Evolutionary conservation across 2,329 filamentous ascomycete species (phyloP).

Genomic region (Exophiala xenobiotica): DNA sequence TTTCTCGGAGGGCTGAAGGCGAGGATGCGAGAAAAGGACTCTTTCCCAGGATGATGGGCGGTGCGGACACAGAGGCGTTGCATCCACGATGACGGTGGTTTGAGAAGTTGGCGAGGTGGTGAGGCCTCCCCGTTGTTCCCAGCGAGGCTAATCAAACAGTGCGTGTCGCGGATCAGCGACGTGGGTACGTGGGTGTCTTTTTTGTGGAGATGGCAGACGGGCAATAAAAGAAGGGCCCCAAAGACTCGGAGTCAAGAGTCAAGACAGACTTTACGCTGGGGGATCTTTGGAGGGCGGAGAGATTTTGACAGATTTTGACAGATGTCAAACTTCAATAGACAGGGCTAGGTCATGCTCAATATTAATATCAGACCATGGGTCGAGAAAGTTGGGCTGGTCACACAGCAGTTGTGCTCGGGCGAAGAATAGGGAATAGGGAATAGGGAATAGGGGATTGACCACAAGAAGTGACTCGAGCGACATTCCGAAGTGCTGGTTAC

Average conservation of each 20-base stretch:
- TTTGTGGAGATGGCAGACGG: constrained; percentile 10
- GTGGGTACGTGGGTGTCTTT: constrained; percentile 1
- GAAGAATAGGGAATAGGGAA: constrained; percentile 1
- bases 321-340: neutral
- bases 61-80: constrained; percentile 7
- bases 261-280: no score
- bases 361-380: neutral
- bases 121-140: neutral
- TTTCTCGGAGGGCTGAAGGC: constrained; percentile 9
- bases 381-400: neutral
- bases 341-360: neutral
- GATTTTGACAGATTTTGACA: constrained; percentile 1
- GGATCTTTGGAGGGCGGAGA: no score
- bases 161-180: constrained; percentile 13
- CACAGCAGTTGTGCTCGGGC: neutral
- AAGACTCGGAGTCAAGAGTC: no score
- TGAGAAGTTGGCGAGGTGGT: constrained; percentile 13
- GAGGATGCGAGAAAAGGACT: neutral
- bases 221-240: neutral
- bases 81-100: constrained; percentile 20
- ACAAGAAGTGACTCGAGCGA: constrained; percentile 3
- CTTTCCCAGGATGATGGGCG: neutral
- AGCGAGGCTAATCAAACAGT: constrained; percentile 23
- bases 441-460: constrained; percentile 2
- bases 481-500: constrained; percentile 14